Conservation (phyloP, 345 rosid species). For the Bruguiera parviflora region DNA sequence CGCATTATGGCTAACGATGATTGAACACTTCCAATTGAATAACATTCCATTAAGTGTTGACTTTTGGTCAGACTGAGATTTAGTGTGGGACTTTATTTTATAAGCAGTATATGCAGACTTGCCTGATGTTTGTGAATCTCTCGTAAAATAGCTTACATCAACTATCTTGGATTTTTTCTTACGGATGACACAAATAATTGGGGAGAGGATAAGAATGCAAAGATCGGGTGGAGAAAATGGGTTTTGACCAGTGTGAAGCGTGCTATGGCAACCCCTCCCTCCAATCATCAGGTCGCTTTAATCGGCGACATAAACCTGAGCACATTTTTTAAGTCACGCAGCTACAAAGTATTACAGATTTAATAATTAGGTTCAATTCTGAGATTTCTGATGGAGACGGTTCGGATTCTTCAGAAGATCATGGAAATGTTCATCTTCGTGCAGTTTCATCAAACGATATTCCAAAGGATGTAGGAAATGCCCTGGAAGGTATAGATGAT, state of each 20-base stretch:
- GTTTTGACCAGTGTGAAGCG: constrained; percentile 17
- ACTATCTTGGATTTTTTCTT: neutral
- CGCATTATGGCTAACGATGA: too few species aligned
- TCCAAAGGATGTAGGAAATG: neutral
- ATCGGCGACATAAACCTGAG: constrained; percentile 16
- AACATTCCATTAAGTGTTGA: too few species aligned
- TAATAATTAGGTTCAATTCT: neutral
- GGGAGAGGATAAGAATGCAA: constrained; percentile 21
- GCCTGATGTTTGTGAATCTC: too few species aligned
- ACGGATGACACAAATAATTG: constrained; percentile 13
- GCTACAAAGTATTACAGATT: neutral
- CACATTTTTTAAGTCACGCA: constrained; percentile 9
- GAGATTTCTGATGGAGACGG: constrained; percentile 1
- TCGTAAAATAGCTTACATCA: too few species aligned
- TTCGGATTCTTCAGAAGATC: neutral
- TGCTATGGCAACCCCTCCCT: constrained; percentile 10
- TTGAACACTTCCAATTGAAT: too few species aligned
- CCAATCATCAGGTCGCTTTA: constrained; percentile 12
- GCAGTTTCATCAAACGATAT: neutral
- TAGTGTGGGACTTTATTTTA: too few species aligned
- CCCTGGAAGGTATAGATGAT: neutral
- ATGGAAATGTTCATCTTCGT: neutral
- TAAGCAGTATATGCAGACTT: too few species aligned
- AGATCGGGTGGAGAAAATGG: constrained; percentile 13
- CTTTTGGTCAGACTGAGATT: too few species aligned